A percentile compares a stretch with the other conserved stretches of the same genome.
Evolutionary conservation across 78 protist genomes (phyloP).

Genomic region (Blattamonas nauphoetae): DNA sequence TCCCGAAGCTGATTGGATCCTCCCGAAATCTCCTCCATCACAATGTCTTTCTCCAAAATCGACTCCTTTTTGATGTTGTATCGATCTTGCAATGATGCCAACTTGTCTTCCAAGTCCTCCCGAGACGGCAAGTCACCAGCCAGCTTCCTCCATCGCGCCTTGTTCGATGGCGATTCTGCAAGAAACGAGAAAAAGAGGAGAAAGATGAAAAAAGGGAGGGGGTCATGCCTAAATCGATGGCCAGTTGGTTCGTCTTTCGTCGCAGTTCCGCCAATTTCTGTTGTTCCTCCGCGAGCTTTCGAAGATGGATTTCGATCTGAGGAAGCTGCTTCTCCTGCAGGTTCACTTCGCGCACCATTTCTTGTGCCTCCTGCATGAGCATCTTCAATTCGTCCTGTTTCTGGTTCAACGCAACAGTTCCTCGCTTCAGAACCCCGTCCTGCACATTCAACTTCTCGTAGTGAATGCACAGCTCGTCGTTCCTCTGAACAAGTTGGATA

Average conservation of each 20-base stretch:
- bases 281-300: background rate
- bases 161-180: background rate
- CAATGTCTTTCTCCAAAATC: conserved; percentile 59
- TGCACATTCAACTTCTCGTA: conserved; percentile 61
- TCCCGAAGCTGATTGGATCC: conserved; percentile 19
- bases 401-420: conserved; percentile 20
- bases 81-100: conserved; percentile 42
- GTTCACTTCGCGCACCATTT: conserved; percentile 7
- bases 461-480: conserved; percentile 69
- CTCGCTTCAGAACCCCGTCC: conserved; percentile 33
- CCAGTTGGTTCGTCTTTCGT: background rate
- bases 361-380: conserved; percentile 7
- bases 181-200: background rate
- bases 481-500: conserved; percentile 64
- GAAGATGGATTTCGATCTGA: background rate
- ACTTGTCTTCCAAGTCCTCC: conserved; percentile 26
- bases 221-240: background rate
- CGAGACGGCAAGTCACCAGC: conserved; percentile 22
- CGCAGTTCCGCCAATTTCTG: background rate
- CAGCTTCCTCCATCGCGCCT: conserved; percentile 3
- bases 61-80: conserved; percentile 39
- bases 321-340: background rate
- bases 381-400: conserved; percentile 28
- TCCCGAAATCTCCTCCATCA: conserved; percentile 49
- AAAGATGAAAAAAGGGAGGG: background rate